These are phyloP conservation scores for Fusarium mexicanum DNA, from an alignment of 2,329 filamentous ascomycete genomes.

Conservation along the genomic window DNA sequence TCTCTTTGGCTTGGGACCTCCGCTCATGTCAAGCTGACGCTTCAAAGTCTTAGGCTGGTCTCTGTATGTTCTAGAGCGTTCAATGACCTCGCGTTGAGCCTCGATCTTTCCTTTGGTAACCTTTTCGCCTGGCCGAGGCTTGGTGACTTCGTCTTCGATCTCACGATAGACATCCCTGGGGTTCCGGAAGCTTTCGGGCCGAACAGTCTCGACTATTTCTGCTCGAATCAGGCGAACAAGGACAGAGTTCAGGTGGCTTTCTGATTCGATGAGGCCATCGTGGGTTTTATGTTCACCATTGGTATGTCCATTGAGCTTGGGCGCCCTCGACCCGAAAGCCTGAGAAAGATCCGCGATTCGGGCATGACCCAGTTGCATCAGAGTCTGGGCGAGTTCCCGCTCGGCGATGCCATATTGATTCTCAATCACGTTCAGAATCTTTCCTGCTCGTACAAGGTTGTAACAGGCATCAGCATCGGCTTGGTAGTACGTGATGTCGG, in stretches of 20 bases:
- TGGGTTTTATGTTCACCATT: constrained; percentile 48
- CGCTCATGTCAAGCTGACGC: constrained; percentile 58
- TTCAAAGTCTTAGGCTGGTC: constrained; percentile 63
- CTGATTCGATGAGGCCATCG: constrained; percentile 54
- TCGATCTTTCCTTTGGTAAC: constrained; percentile 71
- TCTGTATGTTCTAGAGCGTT: constrained; percentile 63
- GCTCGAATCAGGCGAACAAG: constrained; percentile 67
- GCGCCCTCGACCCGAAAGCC: constrained; percentile 60
- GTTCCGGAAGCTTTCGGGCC: constrained; percentile 65
- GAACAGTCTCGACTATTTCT: constrained; percentile 75
- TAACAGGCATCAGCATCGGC: constrained; percentile 85
- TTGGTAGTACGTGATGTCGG: constrained; percentile 79
- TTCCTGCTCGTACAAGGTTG: constrained; percentile 81
- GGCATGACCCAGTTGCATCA: constrained; percentile 82
- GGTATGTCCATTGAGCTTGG: constrained; percentile 48
- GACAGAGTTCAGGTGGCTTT: constrained; percentile 59
- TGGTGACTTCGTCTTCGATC: constrained; percentile 70
- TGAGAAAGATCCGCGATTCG: constrained; percentile 75
- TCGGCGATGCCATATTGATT: constrained; percentile 79
- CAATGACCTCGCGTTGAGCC: constrained; percentile 65
- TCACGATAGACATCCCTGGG: constrained; percentile 69
- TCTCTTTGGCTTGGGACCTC: constrained; percentile 57
- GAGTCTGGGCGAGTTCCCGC: constrained; percentile 76
- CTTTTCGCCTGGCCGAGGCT: constrained; percentile 55
- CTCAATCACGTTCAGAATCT: constrained; percentile 80